phyloP scores from a whole-genome alignment of 129 eudicot genomes.

The Heracleum sosnowskyi region DNA sequence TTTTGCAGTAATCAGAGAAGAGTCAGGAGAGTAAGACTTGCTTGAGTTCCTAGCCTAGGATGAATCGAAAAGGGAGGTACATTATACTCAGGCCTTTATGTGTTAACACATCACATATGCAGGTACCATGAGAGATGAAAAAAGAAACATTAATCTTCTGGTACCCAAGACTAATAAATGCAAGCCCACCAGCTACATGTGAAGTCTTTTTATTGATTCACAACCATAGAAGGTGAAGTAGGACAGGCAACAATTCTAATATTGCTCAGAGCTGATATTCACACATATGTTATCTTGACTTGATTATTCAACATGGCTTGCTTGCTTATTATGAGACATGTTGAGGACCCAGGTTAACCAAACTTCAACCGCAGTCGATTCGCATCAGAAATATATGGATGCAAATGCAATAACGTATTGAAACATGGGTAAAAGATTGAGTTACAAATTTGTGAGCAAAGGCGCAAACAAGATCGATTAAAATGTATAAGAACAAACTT shows the following conservation, averaged over 20 bases:
- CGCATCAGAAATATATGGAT: not conserved
- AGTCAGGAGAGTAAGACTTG: not conserved
- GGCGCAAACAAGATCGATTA: too few species aligned
- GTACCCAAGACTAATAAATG: not conserved
- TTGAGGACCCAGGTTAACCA: not conserved
- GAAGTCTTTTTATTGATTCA: not conserved
- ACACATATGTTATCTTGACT: not conserved
- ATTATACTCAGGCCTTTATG: not conserved
- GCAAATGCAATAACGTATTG: too few species aligned
- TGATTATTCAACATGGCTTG: not conserved
- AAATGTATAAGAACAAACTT: not conserved
- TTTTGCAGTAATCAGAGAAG: not conserved
- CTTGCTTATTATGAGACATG: not conserved
- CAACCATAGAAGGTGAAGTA: conserved; percentile 1
- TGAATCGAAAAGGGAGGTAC: not conserved
- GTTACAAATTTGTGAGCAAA: too few species aligned
- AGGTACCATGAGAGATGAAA: not conserved
- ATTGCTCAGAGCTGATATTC: not conserved
- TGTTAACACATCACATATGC: not conserved
- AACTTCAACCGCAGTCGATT: not conserved
- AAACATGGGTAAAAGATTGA: too few species aligned
- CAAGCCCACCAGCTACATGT: not conserved
- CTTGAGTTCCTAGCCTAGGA: not conserved
- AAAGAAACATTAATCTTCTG: too few species aligned
- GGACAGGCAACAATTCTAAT: not conserved